These are phyloP conservation scores for Singerocomus rubriflavus DNA, from an alignment of 1,284 basidiomycete genomes.

Conservation along the genomic window DNA sequence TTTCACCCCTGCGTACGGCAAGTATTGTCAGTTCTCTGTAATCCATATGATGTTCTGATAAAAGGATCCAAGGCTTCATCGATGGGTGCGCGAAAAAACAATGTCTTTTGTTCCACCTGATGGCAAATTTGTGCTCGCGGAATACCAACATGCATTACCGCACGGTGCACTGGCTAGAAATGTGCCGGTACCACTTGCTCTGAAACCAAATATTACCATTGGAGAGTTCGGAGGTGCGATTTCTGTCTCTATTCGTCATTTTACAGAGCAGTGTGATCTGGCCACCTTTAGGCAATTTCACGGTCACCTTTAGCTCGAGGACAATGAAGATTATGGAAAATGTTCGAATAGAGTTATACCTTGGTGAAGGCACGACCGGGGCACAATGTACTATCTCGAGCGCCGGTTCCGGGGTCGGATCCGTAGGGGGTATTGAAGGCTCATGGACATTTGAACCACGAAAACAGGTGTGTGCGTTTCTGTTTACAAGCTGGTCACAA, in stretches of 20 bases:
- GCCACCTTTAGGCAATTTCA: constrained; percentile 60
- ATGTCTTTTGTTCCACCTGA: constrained; percentile 95
- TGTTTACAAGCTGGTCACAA: neutral
- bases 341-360: constrained; percentile 64
- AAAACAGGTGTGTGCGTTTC: constrained; percentile 45
- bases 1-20: constrained; percentile 93
- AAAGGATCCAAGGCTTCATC: constrained; percentile 54
- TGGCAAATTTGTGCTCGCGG: constrained; percentile 83
- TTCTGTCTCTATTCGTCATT: neutral
- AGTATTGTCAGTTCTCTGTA: constrained; percentile 24
- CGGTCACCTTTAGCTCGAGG: constrained; percentile 67
- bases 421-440: constrained; percentile 39
- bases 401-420: constrained; percentile 51
- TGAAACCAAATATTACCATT: constrained; percentile 61
- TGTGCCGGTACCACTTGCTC: constrained; percentile 60
- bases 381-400: constrained; percentile 63
- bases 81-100: constrained; percentile 76
- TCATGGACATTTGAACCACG: constrained; percentile 79
- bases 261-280: neutral
- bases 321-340: constrained; percentile 67
- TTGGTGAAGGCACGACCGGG: constrained; percentile 69
- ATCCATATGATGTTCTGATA: constrained; percentile 7
- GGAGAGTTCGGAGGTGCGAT: constrained; percentile 62
- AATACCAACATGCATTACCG: constrained; percentile 68
- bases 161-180: constrained; percentile 30